A percentile compares a stretch with the other conserved stretches of the same genome.
Evolutionary conservation across 1,139 yeast genomes (phyloP).

Genomic region (Taphrina populina): DNA sequence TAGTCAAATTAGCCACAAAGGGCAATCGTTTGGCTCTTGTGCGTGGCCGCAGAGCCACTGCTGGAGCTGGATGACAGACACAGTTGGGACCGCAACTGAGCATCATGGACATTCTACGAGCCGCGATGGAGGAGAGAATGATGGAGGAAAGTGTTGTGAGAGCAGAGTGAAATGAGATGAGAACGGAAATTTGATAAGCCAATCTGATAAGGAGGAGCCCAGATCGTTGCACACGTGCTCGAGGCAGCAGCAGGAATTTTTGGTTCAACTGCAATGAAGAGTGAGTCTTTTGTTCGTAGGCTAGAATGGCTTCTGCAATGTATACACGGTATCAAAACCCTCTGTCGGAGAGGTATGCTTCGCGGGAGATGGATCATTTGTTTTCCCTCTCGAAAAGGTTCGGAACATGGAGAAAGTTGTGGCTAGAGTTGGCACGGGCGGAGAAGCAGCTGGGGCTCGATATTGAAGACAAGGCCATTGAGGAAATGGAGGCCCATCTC

Average conservation of each 20-base stretch:
- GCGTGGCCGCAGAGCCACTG: constrained; percentile 27
- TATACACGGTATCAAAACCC: constrained; percentile 68
- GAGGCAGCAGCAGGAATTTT: too few species aligned
- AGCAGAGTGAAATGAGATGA: neutral
- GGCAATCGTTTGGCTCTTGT: constrained; percentile 22
- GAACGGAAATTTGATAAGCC: neutral
- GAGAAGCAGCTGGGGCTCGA: constrained; percentile 89
- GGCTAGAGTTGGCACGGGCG: constrained; percentile 95
- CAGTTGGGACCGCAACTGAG: constrained; percentile 32
- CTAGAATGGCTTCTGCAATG: constrained; percentile 24
- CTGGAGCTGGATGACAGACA: constrained; percentile 32
- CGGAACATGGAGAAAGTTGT: constrained; percentile 96
- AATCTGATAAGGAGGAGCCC: neutral
- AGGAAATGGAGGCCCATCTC: constrained; percentile 74
- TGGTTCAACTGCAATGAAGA: too few species aligned
- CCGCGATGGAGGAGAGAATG: too few species aligned
- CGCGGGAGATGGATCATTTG: constrained; percentile 90
- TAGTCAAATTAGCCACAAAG: constrained; percentile 22
- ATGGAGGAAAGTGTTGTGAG: neutral
- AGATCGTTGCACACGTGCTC: too few species aligned
- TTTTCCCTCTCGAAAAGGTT: constrained; percentile 92
- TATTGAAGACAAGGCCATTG: constrained; percentile 86
- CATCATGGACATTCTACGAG: too few species aligned
- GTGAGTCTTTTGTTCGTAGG: too few species aligned
- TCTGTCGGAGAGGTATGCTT: constrained; percentile 92